These are phyloP conservation scores for Debaryomycetaceae sp. DNA, from an alignment of 1,139 yeast species.

Conservation along the genomic window DNA sequence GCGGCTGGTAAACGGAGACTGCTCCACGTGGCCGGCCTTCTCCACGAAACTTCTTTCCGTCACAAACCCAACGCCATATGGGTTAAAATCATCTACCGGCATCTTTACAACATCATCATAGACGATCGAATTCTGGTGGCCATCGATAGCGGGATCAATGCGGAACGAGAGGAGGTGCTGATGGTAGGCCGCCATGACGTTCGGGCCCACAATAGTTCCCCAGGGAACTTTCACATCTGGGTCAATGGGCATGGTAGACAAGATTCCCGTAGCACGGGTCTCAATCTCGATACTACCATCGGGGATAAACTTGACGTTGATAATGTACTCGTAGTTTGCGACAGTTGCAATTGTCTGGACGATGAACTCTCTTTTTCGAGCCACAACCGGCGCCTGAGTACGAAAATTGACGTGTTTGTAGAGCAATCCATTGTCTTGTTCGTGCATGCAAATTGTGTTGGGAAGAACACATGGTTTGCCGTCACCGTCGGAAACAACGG, in stretches of 20 bases:
- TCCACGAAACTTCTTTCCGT: conserved; percentile 58
- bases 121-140: conserved; percentile 68
- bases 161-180: conserved; percentile 80
- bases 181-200: conserved; percentile 81
- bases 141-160: conserved; percentile 82
- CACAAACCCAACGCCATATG: conserved; percentile 66
- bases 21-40: conserved; percentile 63
- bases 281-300: conserved; percentile 79
- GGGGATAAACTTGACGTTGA: conserved; percentile 69
- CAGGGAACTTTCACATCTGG: conserved; percentile 64
- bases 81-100: conserved; percentile 48
- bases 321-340: conserved; percentile 79
- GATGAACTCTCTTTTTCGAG: conserved; percentile 78
- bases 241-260: conserved; percentile 77
- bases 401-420: conserved; percentile 83
- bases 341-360: conserved; percentile 84
- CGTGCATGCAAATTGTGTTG: conserved; percentile 81
- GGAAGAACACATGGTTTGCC: conserved; percentile 62
- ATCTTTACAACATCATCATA: conserved; percentile 64
- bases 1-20: conserved; percentile 68
- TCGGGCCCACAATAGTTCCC: conserved; percentile 81
- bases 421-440: conserved; percentile 72
- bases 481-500: conserved; percentile 43
- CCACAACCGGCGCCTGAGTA: conserved; percentile 61
- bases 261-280: conserved; percentile 82